Evolutionary conservation across 306 rosid species (phyloP), one percentile per base, ranked within the genome.

Genomic region (Fragaria ananassa): DNA sequence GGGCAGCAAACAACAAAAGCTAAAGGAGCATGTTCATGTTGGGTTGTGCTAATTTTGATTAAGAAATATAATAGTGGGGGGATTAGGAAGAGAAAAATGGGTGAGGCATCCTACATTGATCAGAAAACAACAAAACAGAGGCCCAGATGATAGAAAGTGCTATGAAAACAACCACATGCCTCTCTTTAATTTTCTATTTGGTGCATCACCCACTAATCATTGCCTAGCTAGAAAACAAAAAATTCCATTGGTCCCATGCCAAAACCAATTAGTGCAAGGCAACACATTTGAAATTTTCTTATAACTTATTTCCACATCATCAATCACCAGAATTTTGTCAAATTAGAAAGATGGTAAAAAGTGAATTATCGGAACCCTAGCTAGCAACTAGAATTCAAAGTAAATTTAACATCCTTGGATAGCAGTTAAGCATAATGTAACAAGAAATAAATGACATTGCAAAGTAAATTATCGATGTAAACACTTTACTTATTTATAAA

Each of bases 171-270:
- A 82, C 85, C 91, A 87, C 89, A 81, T 90, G 93, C 81, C 47
- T 7, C 66, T 69, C 70, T 69, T 68, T 39, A 10, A 70, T 76
- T 89, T 82, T 86, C 68, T 76, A 77, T 82, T 84, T 83, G 84
- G 79, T 83, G 86, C 89, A 81, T 84, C 91, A 83, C 91, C 89
- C 85, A 72, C 88, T 87, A 87, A 90, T 92, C 83, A 88, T 92
- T 92, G 94, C 88, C 64, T 66, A 21, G 77, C 88, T 79, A 86
- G 79, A 85, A 83, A 74, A 82, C 93, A 90, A 89, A 86, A 90
- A 89, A 86, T 63, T 63, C 84, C 72, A 83, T 10, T 66, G 27
- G 60, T 79, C 92, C 90, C 96, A 74, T 70, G 51, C 53, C 80
- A 51, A 56, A 81, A 74, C 94, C 93, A 83, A 87, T 87, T 50